Percentiles rank a stretch among this genome's conserved stretches.
phyloP scores from a whole-genome alignment of 345 rosid genomes.

The Dimocarpus longan region DNA sequence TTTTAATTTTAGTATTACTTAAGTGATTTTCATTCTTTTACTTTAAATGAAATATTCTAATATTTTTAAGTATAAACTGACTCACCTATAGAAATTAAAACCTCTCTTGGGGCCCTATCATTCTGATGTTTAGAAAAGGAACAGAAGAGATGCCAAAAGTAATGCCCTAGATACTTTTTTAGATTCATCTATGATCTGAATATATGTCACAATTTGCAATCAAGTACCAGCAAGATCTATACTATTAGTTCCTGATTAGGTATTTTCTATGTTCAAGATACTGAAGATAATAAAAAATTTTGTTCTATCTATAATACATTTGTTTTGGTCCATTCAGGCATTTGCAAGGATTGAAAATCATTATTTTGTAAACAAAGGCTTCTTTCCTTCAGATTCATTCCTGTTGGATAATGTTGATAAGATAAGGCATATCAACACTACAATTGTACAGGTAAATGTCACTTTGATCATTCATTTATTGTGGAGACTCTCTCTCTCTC shows the following conservation, averaged over 20 bases:
- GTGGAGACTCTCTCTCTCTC: neutral
- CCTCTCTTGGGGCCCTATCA: neutral
- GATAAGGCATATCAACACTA: constrained; percentile 80
- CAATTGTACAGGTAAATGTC: constrained; percentile 76
- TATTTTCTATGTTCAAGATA: neutral
- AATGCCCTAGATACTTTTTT: neutral
- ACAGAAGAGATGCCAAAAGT: neutral
- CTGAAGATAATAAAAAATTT: neutral
- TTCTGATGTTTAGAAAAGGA: neutral
- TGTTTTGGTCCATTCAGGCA: constrained; percentile 54
- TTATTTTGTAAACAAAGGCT: constrained; percentile 85
- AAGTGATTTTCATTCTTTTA: neutral
- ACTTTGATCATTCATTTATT: constrained; percentile 1
- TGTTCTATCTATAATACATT: neutral
- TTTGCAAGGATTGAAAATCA: constrained; percentile 99
- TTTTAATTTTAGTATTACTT: neutral
- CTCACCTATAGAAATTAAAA: neutral
- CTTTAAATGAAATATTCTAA: neutral
- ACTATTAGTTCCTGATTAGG: neutral
- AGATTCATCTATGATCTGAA: neutral
- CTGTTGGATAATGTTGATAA: constrained; percentile 83
- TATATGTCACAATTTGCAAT: neutral
- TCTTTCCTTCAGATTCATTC: constrained; percentile 75
- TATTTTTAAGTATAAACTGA: neutral
- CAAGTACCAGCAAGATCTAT: neutral